Conservation (phyloP, 768 basidiomycete species). For the Naematelia encephala region DNA sequence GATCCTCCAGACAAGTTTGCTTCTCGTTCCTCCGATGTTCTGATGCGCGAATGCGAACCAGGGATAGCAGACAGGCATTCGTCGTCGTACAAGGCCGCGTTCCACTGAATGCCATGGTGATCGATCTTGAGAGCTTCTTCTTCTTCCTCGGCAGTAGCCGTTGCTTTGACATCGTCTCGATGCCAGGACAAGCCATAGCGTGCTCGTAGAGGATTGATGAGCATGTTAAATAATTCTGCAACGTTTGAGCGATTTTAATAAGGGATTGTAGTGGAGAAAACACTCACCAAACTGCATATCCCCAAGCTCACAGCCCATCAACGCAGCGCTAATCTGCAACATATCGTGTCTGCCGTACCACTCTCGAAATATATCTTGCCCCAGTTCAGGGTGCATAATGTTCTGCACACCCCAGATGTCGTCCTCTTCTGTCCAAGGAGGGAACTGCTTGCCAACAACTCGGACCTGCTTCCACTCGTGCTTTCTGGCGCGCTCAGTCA, state of each 20-base stretch:
- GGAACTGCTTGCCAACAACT: constrained; percentile 74
- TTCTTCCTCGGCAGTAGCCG: constrained; percentile 63
- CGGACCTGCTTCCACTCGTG: constrained; percentile 66
- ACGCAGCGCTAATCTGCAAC: constrained; percentile 52
- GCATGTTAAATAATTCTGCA: constrained; percentile 69
- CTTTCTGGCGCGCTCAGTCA: constrained; percentile 58
- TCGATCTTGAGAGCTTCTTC: constrained; percentile 58
- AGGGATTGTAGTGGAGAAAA: no score
- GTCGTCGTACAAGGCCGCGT: constrained; percentile 68
- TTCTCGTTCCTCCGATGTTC: constrained; percentile 63
- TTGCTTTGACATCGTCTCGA: constrained; percentile 67
- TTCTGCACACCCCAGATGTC: constrained; percentile 82
- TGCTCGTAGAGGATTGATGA: constrained; percentile 65
- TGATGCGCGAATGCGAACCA: constrained; percentile 60
- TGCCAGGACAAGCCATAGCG: constrained; percentile 76
- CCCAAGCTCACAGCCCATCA: constrained; percentile 61
- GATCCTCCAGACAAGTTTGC: no score
- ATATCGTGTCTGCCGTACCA: constrained; percentile 67
- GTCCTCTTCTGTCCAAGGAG: constrained; percentile 61
- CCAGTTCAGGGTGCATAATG: constrained; percentile 71
- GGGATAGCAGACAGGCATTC: constrained; percentile 70
- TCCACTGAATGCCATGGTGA: constrained; percentile 78
- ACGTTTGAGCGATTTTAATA: no score
- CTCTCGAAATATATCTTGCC: constrained; percentile 60
- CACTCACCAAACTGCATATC: constrained; percentile 70